Base-by-base conservation (phyloP, 1,139 yeast species). In the Pichia sp. region DNA sequence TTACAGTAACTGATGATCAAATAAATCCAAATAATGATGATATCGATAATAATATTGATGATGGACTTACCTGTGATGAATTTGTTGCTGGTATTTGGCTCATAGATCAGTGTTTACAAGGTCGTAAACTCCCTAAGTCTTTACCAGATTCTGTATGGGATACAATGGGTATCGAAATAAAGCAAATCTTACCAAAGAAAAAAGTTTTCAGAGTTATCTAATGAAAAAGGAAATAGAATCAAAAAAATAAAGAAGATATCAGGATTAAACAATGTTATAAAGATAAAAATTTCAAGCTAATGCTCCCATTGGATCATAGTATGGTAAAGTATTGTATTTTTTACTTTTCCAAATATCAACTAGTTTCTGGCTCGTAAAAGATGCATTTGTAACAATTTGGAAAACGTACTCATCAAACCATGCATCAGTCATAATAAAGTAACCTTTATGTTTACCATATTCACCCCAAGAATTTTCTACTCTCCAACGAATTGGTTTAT, bases 21-120 rank as follows among this genome's bases (percentile, higher is more conserved):
- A n/a, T n/a, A n/a, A n/a, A n/a, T n/a, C n/a, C n/a, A n/a, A n/a
- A n/a, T n/a, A n/a, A n/a, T n/a, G n/a, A n/a, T n/a, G 30, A 26
- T 3, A 39, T 22, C 4, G 33, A 41, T 22, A 31, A 36, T 21
- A 19, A 31, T n/a, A 58, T 54, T 34, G 94, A 84, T 59, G 94
- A 95, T 0, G 76, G 86, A 0, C 65, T 89, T 40, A 84, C 82
- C 53, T 75, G 84, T 47, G 80, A 78, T 36, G 89, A 89, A 49
- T 91, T 91, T 54, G 64, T 89, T 31, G 93, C 88, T 12, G 98
- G 96, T 0, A 86, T 84, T 85, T 89, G 97, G 97, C 63, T 86
- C 7, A 91, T 89, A 1, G 97, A 89, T 60, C 97, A 89, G 60
- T 84, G 95, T 55, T 67, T 89, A n/a, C 91, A 89, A 57, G 97